Base-by-base conservation (phyloP, 169 alveolate species). In the Plasmodium coatneyi region DNA sequence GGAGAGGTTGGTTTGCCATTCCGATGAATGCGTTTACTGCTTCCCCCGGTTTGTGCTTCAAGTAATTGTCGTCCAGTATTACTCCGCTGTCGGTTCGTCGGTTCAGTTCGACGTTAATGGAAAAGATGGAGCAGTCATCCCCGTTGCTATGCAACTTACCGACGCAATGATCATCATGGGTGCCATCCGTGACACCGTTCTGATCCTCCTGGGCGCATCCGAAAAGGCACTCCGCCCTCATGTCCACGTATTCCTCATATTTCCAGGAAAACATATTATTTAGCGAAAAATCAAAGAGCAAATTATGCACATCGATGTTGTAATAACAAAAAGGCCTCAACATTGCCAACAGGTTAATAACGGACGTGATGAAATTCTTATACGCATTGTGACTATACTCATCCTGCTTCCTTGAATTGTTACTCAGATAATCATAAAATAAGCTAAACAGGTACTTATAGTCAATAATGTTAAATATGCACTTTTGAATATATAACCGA, bases 231-330 rank as follows among this genome's bases (percentile, higher is more conserved):
- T 14, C 39, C 3, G 43, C 83, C 82, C 49, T 66, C 72, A 56
- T 87, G 36, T 80, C 82, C 25, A 78, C 49, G 79, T 87, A 87
- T 43, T 87, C 93, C 81, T 87, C 93, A 87, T 87, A 87, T 60
- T 56, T 60, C 25, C 46, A n/a, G 10, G 89, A 36, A 60, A 41
- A 56, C 25, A 56, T 30, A 78, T 87, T 87, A 79, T 87, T 87
- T 66, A 87, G 78, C n/a, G 93, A 54, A 72, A 87, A 87, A 36
- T 87, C 56, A 22, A 87, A 52, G 14, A 87, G 71, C 32, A 87
- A 79, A 34, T 87, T 87, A 87, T 87, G 93, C 71, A 87, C 76
- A 87, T 87, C 74, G 36, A 78, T 87, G 56, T 87, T 87, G 32
- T 87, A 87, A 78, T 87, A 87, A 79, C 93, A 87, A 56, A 87